Base-by-base conservation (phyloP, 371 early-diverging fungal species). In the Rhizopus microsporus region DNA sequence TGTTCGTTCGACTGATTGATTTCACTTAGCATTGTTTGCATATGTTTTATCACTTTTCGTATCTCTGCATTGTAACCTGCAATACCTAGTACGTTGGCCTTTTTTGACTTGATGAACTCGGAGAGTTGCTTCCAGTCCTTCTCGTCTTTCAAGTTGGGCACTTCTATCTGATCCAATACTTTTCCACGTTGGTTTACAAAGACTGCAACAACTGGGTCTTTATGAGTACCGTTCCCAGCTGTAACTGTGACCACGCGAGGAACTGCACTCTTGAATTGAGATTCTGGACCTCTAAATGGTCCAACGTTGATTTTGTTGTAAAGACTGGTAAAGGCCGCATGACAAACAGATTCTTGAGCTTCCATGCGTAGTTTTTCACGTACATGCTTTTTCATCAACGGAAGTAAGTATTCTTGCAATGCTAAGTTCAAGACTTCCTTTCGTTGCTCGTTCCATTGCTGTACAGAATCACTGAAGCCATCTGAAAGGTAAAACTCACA, bases 201-300 rank as follows among this genome's bases (percentile, higher is more conserved):
- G 1, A 90, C 90, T 10, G 83, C 87, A 32, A 88, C 82, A 29
- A 89, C 80, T 0, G 93, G 81, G 42, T 89, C 90, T 16, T 83
- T 75, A 53, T 71, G 75, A 1, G 81, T 81, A 9, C 91, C 94
- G 34, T 88, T 89, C 23, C 94, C 94, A 70, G 91, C 91, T 4
- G 89, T 90, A 3, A 96, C 79, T 2, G 94, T 85, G 16, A 94
- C 74, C 3, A 96, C 93, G 39, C 91, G 84, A n/a, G 93, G 91
- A 8, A 79, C 48, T 15, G 76, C 79, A 48, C 80, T 78, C 52
- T 80, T 73, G 44, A 56, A 72, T 3, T 69, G 67, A 0, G 66
- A 70, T 68, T 84, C 77, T 33, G 73, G 71, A n/a, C 80, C 78
- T 35, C 76, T 70, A 59, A 78, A 85, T 4, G 92, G 88, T 23